phyloP scores from a whole-genome alignment of 768 basidiomycete genomes.

The Suillus lakei region DNA sequence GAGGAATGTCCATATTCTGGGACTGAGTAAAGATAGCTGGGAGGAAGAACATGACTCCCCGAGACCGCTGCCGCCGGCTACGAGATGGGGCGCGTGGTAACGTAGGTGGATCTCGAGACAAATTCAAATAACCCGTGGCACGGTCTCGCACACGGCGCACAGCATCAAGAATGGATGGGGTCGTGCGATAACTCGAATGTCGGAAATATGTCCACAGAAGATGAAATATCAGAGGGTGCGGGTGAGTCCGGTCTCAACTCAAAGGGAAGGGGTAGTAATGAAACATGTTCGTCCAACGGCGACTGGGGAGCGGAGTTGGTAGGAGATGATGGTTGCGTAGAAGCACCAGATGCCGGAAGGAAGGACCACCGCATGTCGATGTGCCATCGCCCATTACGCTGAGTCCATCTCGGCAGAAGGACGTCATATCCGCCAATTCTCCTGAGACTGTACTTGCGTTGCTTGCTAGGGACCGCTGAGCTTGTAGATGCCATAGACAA shows the following conservation, averaged over 20 bases:
- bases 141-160: conserved; percentile 63
- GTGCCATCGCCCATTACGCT: conserved; percentile 74
- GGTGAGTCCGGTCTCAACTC: conserved; percentile 63
- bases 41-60: conserved; percentile 79
- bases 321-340: conserved; percentile 49
- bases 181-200: conserved; percentile 42
- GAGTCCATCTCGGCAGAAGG: conserved; percentile 73
- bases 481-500: conserved; percentile 71
- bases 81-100: conserved; percentile 53
- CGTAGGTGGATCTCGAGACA: conserved; percentile 39
- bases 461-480: conserved; percentile 58
- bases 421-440: conserved; percentile 79
- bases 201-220: conserved; percentile 46
- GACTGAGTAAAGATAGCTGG: conserved; percentile 75
- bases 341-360: conserved; percentile 46
- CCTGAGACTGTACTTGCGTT: conserved; percentile 62
- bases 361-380: conserved; percentile 65
- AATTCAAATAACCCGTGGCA: conserved; percentile 49
- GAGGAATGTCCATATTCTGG: conserved; percentile 33
- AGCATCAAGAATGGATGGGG: conserved; percentile 52
- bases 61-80: conserved; percentile 50
- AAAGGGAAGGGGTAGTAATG: conserved; percentile 66
- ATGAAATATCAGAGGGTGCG: conserved; percentile 51
- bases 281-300: conserved; percentile 54
- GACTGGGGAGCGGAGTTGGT: conserved; percentile 53